phyloP scores from a whole-genome alignment of 2,329 filamentous ascomycete species.

The Pseudogymnoascus sp. region DNA sequence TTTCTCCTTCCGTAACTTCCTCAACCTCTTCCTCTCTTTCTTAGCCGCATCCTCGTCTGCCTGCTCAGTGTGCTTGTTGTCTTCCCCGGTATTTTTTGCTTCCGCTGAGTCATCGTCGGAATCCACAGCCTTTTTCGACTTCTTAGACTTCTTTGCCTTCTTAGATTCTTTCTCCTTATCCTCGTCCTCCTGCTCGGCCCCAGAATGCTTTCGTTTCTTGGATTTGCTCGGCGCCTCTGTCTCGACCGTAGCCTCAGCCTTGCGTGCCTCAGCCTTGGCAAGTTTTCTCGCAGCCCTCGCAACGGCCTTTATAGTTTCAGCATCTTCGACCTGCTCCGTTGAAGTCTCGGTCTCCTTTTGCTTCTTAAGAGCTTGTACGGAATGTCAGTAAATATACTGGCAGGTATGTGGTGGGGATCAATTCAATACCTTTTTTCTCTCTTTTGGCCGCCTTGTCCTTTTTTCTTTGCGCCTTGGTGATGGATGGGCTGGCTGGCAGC shows the following conservation, averaged over 20 bases:
- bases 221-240: constrained; percentile 15
- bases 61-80: constrained; percentile 9
- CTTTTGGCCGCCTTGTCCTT: not conserved
- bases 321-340: constrained; percentile 42
- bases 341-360: constrained; percentile 24
- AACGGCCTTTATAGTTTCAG: constrained; percentile 25
- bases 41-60: constrained; percentile 14
- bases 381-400: not conserved
- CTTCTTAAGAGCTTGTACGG: not conserved
- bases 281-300: constrained; percentile 19
- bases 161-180: not conserved
- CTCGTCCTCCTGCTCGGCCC: constrained; percentile 13
- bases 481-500: not conserved
- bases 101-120: constrained; percentile 9
- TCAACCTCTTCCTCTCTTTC: constrained; percentile 12
- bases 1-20: constrained; percentile 11
- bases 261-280: constrained; percentile 19
- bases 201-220: constrained; percentile 18
- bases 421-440: constrained; percentile 2
- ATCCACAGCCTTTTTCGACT: constrained; percentile 8
- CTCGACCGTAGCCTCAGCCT: constrained; percentile 18
- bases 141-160: constrained; percentile 11
- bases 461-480: not conserved
- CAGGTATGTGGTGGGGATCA: not conserved
- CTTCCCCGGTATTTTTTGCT: constrained; percentile 8